These are phyloP conservation scores for Amanita molliuscula DNA, from an alignment of 768 basidiomycete species.

Conservation along the genomic window DNA sequence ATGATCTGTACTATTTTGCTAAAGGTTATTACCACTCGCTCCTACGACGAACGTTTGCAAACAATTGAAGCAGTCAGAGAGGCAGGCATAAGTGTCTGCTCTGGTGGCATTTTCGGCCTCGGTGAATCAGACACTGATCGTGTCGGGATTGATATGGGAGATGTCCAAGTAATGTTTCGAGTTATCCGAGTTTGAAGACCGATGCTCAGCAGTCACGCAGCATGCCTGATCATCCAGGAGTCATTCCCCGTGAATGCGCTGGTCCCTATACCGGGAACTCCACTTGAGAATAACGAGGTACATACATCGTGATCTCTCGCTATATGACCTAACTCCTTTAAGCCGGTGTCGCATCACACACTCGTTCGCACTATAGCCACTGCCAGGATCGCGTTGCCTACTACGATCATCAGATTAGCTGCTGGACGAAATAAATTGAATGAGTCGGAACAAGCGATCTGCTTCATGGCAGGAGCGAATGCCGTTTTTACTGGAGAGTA, in stretches of 20 bases:
- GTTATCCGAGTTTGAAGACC: slow-evolving; percentile 16
- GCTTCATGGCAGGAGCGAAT: slow-evolving; percentile 98
- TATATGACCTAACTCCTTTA: slow-evolving; percentile 7
- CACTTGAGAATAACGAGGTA: slow-evolving; percentile 84
- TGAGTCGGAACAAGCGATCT: slow-evolving; percentile 94
- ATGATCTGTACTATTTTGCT: slow-evolving; percentile 2
- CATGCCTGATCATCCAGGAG: slow-evolving; percentile 95
- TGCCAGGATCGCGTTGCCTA: slow-evolving; percentile 83
- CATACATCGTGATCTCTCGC: slow-evolving; percentile 29
- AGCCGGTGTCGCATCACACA: slow-evolving; percentile 77
- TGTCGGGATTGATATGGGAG: slow-evolving; percentile 89
- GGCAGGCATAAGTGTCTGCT: slow-evolving; percentile 95
- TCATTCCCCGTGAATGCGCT: slow-evolving; percentile 98
- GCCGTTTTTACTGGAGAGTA: slow-evolving; percentile 97
- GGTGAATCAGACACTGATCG: slow-evolving; percentile 88
- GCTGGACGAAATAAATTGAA: slow-evolving; percentile 84
- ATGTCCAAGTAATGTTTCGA: slow-evolving; percentile 57
- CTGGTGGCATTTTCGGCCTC: slow-evolving; percentile 90
- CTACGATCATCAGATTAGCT: slow-evolving; percentile 89
- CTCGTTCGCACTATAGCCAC: slow-evolving; percentile 93
- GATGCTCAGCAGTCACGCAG: slow-evolving; percentile 26
- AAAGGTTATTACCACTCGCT: slow-evolving; percentile 90
- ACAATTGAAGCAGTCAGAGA: slow-evolving; percentile 88
- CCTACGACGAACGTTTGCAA: slow-evolving; percentile 86
- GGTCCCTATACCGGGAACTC: slow-evolving; percentile 92